These are phyloP conservation scores for Phytomonas sp. DNA, from an alignment of 208 protist species.

Conservation along the genomic window DNA sequence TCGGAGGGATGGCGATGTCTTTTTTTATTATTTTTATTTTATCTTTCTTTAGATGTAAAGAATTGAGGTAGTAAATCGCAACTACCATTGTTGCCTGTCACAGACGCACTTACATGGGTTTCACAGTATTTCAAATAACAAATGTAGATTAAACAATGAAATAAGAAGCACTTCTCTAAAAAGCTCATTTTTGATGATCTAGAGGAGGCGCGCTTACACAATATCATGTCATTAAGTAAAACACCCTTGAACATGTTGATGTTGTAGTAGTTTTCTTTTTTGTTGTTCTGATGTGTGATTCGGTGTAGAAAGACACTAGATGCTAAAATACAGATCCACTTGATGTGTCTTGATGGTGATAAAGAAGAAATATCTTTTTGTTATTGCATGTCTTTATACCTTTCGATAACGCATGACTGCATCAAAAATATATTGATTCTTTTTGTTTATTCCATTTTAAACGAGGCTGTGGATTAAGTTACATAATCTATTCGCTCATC, in stretches of 20 bases:
- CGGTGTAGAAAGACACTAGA: not conserved
- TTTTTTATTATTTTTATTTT: not conserved
- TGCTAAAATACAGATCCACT: not conserved
- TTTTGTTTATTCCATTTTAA: not conserved
- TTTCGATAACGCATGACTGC: not conserved
- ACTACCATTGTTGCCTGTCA: not conserved
- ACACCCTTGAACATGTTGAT: not conserved
- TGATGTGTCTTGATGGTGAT: not conserved
- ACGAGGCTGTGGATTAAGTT: not conserved
- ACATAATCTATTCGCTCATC: constrained; percentile 3
- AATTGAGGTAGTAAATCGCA: not conserved
- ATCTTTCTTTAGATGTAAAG: not conserved
- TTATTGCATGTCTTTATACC: not conserved
- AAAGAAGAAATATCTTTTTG: not conserved
- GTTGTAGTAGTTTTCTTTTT: not conserved
- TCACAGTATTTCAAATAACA: not conserved
- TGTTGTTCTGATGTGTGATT: not conserved
- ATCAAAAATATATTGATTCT: not conserved
- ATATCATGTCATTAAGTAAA: not conserved
- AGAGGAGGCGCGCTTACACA: not conserved
- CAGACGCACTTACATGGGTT: not conserved
- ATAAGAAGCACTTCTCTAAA: not conserved
- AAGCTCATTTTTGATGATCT: constrained; percentile 5
- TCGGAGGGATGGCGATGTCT: not conserved
- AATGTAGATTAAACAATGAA: not conserved